phyloP scores from a whole-genome alignment of 306 rosid genomes.

The Datisca glomerata region DNA sequence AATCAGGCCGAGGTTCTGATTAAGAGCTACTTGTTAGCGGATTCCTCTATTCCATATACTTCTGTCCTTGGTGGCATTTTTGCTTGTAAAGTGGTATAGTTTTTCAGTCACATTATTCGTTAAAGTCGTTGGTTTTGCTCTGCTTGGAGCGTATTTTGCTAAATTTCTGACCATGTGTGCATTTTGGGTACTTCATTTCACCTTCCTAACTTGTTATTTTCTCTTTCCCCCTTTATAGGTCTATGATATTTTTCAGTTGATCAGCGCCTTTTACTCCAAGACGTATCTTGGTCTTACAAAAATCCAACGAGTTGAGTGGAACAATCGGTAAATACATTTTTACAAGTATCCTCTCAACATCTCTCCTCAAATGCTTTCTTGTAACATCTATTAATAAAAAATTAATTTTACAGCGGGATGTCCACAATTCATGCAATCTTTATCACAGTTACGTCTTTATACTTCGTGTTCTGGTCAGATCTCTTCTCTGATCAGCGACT shows the following conservation, averaged over 20 bases:
- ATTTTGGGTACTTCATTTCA: neutral
- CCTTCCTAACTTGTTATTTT: neutral
- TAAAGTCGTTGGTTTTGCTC: neutral
- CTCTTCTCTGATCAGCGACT: slow-evolving; percentile 44
- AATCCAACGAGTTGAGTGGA: slow-evolving; percentile 51
- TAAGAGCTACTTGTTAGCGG: slow-evolving; percentile 34
- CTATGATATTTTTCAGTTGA: slow-evolving; percentile 40
- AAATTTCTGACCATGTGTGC: neutral
- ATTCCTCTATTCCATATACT: slow-evolving; percentile 29
- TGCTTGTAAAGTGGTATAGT: slow-evolving; percentile 41
- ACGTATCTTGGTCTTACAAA: slow-evolving; percentile 40
- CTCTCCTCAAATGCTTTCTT: no score
- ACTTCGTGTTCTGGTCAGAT: slow-evolving; percentile 56
- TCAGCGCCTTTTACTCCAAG: slow-evolving; percentile 37
- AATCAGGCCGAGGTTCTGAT: slow-evolving; percentile 31
- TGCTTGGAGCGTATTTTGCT: neutral
- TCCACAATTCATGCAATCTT: slow-evolving; percentile 51
- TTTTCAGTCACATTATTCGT: neutral
- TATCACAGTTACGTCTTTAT: slow-evolving; percentile 33
- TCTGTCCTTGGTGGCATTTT: slow-evolving; percentile 38
- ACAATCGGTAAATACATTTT: slow-evolving; percentile 33
- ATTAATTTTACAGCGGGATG: slow-evolving; percentile 43
- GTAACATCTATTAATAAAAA: no score
- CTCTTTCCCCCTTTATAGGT: slow-evolving; percentile 20
- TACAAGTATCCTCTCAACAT: slow-evolving; percentile 4